phyloP scores from a whole-genome alignment of 2,329 filamentous ascomycete species.

The Metarhizium anisopliae region DNA sequence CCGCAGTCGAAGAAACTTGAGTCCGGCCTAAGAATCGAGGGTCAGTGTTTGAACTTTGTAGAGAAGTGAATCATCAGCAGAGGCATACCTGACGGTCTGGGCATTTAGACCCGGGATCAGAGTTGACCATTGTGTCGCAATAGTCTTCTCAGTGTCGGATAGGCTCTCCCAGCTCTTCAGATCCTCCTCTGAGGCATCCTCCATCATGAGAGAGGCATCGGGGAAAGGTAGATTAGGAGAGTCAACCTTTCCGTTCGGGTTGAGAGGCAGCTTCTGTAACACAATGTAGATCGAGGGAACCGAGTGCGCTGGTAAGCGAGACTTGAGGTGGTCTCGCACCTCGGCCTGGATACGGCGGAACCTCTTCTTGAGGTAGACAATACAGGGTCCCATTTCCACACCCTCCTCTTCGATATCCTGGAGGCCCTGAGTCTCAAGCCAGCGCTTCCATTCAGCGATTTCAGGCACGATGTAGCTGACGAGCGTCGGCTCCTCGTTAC shows the following conservation, averaged over 20 bases:
- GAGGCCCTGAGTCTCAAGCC: constrained; percentile 46
- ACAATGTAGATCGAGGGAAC: constrained; percentile 26
- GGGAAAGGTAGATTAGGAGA: constrained; percentile 71
- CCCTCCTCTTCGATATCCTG: constrained; percentile 48
- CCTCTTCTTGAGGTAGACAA: constrained; percentile 31
- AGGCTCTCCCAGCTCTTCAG: constrained; percentile 43
- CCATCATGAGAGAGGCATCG: constrained; percentile 57
- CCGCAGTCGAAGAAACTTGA: constrained; percentile 30
- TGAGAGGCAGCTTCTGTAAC: constrained; percentile 49
- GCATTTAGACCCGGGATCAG: constrained; percentile 59
- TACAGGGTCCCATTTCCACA: constrained; percentile 31
- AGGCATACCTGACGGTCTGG: constrained; percentile 44
- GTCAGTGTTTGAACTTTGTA: too few relatives aligned
- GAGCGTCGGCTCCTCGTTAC: constrained; percentile 61
- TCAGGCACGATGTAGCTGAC: constrained; percentile 88
- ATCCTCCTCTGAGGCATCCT: constrained; percentile 25
- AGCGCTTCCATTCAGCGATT: constrained; percentile 60
- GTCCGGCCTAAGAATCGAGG: constrained; percentile 8
- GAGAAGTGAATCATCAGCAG: too few relatives aligned
- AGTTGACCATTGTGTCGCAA: constrained; percentile 55
- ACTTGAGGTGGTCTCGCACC: constrained; percentile 58
- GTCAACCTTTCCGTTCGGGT: constrained; percentile 75
- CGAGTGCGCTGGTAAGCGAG: constrained; percentile 35
- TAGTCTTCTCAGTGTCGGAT: constrained; percentile 29
- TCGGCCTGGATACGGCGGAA: constrained; percentile 39